Evolutionary conservation across 2,329 filamentous ascomycete species (phyloP), one percentile per base, ranked within the genome.

Genomic region (Aspergillus pseudoviridinutans): DNA sequence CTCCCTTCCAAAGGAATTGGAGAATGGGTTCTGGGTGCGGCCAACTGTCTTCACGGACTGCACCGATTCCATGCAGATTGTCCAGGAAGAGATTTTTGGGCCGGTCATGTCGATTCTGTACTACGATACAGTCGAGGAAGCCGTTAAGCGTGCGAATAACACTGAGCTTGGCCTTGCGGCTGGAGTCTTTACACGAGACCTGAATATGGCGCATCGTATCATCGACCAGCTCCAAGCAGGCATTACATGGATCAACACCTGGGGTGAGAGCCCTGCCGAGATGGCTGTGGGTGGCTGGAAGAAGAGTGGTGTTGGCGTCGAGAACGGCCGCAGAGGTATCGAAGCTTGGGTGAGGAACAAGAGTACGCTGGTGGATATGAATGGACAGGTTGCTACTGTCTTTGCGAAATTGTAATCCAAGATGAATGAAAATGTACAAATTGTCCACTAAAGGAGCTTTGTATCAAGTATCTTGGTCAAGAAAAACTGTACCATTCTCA

Each of bases 271-370:
- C 51, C 91, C 91, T 0, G 90, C 92, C 0, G 91, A 96, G 79
- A 96, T 96, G 92, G 88, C 89, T 2, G 91, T 96, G 0, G 91
- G 91, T 9, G 91, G 91, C 0, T 96, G 91, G 92, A 96, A 96
- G 79, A 83, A 89, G 81, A 95, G 91, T 70, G 92, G 92, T 35
- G 77, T 96, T 9, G 91, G 91, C 0, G 87, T 95, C 1, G 91
- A 96, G 80, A 96, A 96, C 72, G 92, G 91, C 3, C 80, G 86
- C 58, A 85, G 83, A 66, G 91, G 91, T 0, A 81, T 96, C 54
- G 87, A 89, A 73, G 88, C 89, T 3, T 96, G 92, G 87, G 83
- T 92, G 53, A 81, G 86, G 76, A 94, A 92, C 66, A 95, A 94
- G 81, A 95, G 91, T 74, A 95, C 91, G 1, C 75, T 96, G 29